A percentile compares a stretch with the other conserved stretches of the same genome.
Conservation (phyloP, 257 asterid species). For the Solanum virginianum region DNA sequence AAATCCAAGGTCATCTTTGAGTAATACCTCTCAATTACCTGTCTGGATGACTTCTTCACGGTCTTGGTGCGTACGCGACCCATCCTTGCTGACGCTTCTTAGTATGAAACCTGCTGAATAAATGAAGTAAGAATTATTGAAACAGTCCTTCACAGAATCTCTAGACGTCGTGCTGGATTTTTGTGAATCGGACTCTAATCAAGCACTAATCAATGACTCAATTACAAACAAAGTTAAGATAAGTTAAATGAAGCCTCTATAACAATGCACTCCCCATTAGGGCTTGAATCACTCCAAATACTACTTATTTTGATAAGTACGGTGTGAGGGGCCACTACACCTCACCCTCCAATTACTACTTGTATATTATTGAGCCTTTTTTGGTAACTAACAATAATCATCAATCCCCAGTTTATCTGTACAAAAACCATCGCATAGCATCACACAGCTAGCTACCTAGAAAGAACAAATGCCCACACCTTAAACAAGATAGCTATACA, state of each 20-base stretch:
- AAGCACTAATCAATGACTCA: neutral
- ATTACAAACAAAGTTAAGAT: neutral
- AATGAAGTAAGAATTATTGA: neutral
- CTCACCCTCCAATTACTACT: neutral
- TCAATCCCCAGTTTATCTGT: neutral
- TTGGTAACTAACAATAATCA: neutral
- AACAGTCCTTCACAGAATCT: neutral
- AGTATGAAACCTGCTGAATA: neutral
- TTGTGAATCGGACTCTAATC: neutral
- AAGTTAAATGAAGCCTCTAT: neutral
- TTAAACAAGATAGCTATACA: neutral
- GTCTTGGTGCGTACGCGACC: constrained; percentile 48
- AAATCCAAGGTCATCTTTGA: constrained; percentile 45
- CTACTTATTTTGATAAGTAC: too few relatives aligned
- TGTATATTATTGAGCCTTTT: neutral
- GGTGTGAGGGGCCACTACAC: neutral
- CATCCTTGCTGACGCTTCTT: constrained; percentile 10
- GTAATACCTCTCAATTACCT: constrained; percentile 37
- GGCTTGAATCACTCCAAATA: neutral
- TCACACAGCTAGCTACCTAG: neutral
- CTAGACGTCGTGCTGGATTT: neutral
- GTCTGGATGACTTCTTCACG: constrained; percentile 41
- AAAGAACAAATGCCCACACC: neutral
- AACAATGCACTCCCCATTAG: neutral
- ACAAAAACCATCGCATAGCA: neutral